A percentile compares a stretch with the other conserved stretches of the same genome.
Evolutionary conservation across 1,284 basidiomycete species (phyloP).

Genomic region (Irpex lacteus): DNA sequence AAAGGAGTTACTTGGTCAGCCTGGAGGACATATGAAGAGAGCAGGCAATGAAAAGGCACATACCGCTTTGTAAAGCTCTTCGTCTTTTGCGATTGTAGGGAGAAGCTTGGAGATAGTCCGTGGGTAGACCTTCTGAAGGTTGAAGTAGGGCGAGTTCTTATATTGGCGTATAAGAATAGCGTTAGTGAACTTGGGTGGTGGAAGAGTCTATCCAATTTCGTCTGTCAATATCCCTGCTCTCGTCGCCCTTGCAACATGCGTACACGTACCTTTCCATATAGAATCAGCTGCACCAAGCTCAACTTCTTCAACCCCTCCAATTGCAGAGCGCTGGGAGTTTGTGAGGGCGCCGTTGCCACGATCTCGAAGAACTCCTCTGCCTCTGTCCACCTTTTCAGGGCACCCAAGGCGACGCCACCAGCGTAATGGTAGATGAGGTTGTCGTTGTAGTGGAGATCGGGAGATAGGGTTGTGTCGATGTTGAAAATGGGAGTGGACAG

Average conservation of each 20-base stretch:
- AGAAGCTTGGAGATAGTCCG: constrained; percentile 42
- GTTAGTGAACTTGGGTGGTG: constrained; percentile 70
- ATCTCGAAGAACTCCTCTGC: constrained; percentile 78
- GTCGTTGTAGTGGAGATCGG: constrained; percentile 67
- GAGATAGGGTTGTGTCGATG: constrained; percentile 46
- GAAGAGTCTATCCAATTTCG: constrained; percentile 36
- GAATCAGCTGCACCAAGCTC: constrained; percentile 70
- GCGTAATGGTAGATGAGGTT: constrained; percentile 77
- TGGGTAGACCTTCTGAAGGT: constrained; percentile 64
- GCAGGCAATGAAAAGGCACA: constrained; percentile 15
- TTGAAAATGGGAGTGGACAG: constrained; percentile 57
- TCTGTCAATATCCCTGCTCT: background rate
- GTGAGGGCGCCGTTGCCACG: constrained; percentile 69
- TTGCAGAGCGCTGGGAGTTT: constrained; percentile 67
- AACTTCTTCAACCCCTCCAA: constrained; percentile 85
- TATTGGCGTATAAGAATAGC: constrained; percentile 51
- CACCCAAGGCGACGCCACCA: constrained; percentile 62
- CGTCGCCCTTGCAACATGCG: background rate
- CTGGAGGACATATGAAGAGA: background rate
- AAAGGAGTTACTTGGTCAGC: background rate
- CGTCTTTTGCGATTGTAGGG: constrained; percentile 50
- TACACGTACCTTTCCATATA: constrained; percentile 56
- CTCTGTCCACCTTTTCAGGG: constrained; percentile 57
- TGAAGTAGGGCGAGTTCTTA: constrained; percentile 60
- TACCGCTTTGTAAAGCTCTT: constrained; percentile 48